Conservation (phyloP, 2,329 filamentous ascomycete species). For the Sporothrix pseudoabietina region DNA sequence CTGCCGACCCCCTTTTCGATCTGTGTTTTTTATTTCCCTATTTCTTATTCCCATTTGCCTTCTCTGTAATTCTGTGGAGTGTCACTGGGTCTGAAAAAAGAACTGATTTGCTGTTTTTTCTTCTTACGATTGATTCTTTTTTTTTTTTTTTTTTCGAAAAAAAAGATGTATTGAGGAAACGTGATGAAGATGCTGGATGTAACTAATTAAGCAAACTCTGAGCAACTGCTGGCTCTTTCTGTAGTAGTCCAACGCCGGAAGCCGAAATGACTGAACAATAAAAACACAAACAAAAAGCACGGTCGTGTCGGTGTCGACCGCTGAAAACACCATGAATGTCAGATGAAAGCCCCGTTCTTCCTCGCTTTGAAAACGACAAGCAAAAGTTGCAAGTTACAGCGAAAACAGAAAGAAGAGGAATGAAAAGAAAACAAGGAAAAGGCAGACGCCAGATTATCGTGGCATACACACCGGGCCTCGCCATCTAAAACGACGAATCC, state of each 20-base stretch:
- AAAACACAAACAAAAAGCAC: neutral
- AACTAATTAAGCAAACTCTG: neutral
- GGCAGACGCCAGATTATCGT: neutral
- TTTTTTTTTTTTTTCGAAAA: neutral
- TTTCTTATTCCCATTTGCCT: slow-evolving; percentile 7
- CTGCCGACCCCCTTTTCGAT: neutral
- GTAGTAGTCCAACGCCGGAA: neutral
- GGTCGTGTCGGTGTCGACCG: neutral
- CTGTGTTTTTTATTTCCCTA: neutral
- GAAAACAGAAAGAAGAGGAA: neutral
- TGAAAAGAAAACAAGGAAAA: neutral
- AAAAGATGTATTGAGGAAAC: neutral
- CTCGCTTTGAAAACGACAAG: neutral
- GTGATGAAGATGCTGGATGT: neutral
- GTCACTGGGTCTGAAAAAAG: neutral
- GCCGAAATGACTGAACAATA: neutral
- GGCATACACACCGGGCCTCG: neutral
- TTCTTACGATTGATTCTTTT: neutral
- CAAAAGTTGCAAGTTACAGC: neutral
- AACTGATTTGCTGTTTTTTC: neutral
- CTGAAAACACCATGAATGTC: neutral
- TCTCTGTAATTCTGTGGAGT: neutral
- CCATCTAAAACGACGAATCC: neutral
- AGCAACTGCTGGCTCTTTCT: neutral
- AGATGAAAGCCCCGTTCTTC: neutral